These are phyloP conservation scores for Ilex aquifolium DNA, from an alignment of 257 asterid species.

Conservation along the genomic window DNA sequence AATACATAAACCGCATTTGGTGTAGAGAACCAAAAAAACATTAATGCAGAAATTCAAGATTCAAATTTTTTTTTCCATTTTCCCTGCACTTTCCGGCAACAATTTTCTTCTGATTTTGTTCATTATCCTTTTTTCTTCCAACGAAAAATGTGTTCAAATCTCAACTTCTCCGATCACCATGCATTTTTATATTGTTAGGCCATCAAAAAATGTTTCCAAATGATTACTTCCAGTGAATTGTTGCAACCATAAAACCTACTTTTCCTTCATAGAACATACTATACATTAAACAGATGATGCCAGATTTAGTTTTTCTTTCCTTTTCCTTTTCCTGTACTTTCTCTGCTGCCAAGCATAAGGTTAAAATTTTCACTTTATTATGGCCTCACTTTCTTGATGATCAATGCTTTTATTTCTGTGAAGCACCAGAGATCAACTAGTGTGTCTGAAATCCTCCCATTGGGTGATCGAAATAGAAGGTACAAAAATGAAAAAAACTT, in stretches of 20 bases:
- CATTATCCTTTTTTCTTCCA: no score
- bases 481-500: conserved; percentile 11
- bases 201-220: no score
- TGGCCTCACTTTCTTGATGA: neutral
- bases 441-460: conserved; percentile 53
- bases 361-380: conserved; percentile 2
- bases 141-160: no score
- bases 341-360: neutral
- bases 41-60: no score
- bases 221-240: neutral
- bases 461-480: conserved; percentile 63
- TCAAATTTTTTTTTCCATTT: no score
- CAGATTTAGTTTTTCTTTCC: neutral
- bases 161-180: no score
- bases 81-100: no score
- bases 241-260: neutral
- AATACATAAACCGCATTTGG: no score
- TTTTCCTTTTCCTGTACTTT: neutral
- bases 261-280: neutral
- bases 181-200: no score
- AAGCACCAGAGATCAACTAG: conserved; percentile 59
- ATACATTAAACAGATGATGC: neutral
- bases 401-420: conserved; percentile 2
- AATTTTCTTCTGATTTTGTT: no score
- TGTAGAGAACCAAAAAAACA: no score